Evolutionary conservation across 2,329 filamentous ascomycete species (phyloP), one percentile per base, ranked within the genome.

Genomic region (Diaporthe aspalathi): DNA sequence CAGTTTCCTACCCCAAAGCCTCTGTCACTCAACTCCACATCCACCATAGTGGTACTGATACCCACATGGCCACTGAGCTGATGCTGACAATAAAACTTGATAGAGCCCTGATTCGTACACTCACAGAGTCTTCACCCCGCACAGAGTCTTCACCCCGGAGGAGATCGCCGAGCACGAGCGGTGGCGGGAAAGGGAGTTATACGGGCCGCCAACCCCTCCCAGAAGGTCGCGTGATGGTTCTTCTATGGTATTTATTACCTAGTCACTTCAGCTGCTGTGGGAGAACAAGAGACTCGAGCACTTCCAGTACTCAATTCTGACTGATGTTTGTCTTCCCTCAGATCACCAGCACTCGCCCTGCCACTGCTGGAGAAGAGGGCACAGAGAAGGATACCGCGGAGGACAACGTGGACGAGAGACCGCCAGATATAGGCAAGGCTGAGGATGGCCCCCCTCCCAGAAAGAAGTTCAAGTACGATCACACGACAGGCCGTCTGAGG

Each of bases 21-120:
- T 35, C 35, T 4, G n/a, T 16, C 22, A 11, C 5, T 4, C 29
- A 6, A 24, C 1, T 22, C 14, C 12, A 2, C 24, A n/a, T 32
- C 17, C 2, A 49, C 38, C 3, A 24, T 20, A 11, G 0, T 38
- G 35, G 11, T 1, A 7, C 1, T 4, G 5, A 11, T 4, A 4
- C 1, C 43, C 57, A 32, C 3, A 22, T 17, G 3, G 11, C 11
- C 3, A 14, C 2, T 6, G 11, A 2, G 16, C 11, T n/a, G 11
- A 17, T 63, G n/a, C 60, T 63, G 43, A 49, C 17, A 32, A 6
- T 14, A 2, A 2, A 12, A 8, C 14, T 5, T 5, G 12, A 14
- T 20, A 35, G 43, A 65, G 32, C 32, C 32, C 32, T 35, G 32
- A 35, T 9, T 35, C n/a, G n/a, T n/a, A n/a, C n/a, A n/a, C n/a